Evolutionary conservation across 352 stramenopile species (phyloP).

Genomic region (Phytopythium ostracodes): DNA sequence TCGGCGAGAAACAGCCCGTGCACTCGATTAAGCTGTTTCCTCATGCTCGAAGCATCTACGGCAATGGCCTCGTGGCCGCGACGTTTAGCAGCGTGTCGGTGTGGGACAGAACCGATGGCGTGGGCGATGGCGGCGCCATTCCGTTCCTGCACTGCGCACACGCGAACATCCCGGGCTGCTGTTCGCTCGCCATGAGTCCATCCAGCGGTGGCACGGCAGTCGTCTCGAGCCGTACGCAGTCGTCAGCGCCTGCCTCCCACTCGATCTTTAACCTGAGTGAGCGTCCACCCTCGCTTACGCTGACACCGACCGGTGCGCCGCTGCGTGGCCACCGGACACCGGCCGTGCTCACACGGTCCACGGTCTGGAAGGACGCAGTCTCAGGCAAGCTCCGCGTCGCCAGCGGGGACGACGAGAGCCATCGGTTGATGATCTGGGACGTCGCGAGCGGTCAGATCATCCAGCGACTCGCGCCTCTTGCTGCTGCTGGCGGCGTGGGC

Average conservation of each 20-base stretch:
- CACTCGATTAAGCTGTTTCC: constrained; percentile 41
- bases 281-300: not conserved
- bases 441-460: constrained; percentile 9
- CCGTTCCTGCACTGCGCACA: constrained; percentile 11
- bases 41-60: constrained; percentile 11
- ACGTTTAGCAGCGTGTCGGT: constrained; percentile 41
- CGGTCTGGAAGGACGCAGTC: constrained; percentile 24
- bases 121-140: constrained; percentile 12
- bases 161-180: constrained; percentile 25
- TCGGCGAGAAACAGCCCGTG: constrained; percentile 45
- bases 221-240: constrained; percentile 31
- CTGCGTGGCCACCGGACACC: constrained; percentile 38
- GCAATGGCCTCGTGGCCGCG: constrained; percentile 33
- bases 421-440: constrained; percentile 23
- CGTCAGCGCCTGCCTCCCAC: constrained; percentile 28
- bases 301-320: constrained; percentile 5
- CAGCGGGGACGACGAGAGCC: constrained; percentile 18
- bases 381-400: constrained; percentile 11
- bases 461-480: constrained; percentile 7
- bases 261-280: constrained; percentile 32
- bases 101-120: constrained; percentile 12
- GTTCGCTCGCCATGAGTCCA: constrained; percentile 27
- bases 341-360: constrained; percentile 38
- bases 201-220: constrained; percentile 27
- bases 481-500: not conserved